Conservation (phyloP, 208 protist genomes). For the Porcisia hertigi region DNA sequence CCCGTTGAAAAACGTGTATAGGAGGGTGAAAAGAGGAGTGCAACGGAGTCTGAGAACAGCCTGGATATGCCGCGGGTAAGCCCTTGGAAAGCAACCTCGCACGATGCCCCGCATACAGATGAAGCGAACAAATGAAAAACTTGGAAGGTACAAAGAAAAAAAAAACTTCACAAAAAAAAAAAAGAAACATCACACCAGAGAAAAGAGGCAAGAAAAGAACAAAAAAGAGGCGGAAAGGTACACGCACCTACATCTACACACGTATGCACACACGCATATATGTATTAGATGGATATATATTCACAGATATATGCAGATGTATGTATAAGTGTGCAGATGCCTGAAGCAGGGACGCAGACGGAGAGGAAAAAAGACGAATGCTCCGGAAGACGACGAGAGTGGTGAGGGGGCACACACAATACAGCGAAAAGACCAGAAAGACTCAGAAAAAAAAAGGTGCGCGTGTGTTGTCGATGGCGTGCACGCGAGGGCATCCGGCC, state of each 20-base stretch:
- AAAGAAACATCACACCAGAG: neutral
- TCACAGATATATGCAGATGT: conserved; percentile 8
- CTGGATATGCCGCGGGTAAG: neutral
- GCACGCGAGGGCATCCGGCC: neutral
- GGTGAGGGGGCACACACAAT: neutral
- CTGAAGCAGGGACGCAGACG: neutral
- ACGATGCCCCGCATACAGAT: neutral
- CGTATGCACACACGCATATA: neutral
- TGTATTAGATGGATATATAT: neutral
- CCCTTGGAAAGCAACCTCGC: neutral
- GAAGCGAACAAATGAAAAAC: neutral
- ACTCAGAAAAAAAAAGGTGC: neutral
- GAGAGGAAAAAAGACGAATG: neutral
- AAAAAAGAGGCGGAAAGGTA: neutral
- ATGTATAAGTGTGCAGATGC: conserved; percentile 13
- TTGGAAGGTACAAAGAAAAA: neutral
- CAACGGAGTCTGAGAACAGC: neutral
- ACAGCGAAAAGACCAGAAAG: neutral
- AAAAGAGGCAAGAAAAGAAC: neutral
- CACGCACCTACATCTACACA: neutral
- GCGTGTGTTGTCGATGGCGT: neutral
- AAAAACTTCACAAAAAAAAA: neutral
- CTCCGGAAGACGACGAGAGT: neutral
- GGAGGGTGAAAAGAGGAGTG: neutral
- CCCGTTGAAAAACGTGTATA: neutral